These are phyloP conservation scores for Teratosphaeria pseudoeucalypti DNA, from an alignment of 2,329 filamentous ascomycete species.

Conservation along the genomic window DNA sequence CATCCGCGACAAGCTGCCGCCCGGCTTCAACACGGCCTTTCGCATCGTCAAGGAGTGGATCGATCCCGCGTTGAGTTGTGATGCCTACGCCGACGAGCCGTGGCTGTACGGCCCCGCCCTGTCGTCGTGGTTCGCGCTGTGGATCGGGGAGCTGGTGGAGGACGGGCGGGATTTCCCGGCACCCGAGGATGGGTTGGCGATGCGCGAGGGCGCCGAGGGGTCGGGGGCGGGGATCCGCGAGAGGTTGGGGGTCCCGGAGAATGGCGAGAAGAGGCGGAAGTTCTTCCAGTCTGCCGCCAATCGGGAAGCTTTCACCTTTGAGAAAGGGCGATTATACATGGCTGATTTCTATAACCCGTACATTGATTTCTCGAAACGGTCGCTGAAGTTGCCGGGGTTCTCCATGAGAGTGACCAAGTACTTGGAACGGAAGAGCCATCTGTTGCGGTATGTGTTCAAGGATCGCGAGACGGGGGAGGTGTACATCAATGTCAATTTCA, in stretches of 20 bases:
- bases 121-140: conserved; percentile 24
- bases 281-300: conserved; percentile 29
- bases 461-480: conserved; percentile 31
- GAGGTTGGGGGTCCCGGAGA: conserved; percentile 25
- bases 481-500: conserved; percentile 36
- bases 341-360: conserved; percentile 41
- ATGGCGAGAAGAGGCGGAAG: conserved; percentile 36
- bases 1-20: conserved; percentile 72
- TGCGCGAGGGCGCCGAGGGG: conserved; percentile 33
- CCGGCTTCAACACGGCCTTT: conserved; percentile 75
- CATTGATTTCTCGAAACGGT: conserved; percentile 38
- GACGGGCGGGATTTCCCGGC: conserved; percentile 15
- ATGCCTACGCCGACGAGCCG: conserved; percentile 76
- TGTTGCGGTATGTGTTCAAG: conserved; percentile 37
- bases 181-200: conserved; percentile 18
- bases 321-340: conserved; percentile 34
- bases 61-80: conserved; percentile 79
- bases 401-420: conserved; percentile 36
- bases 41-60: conserved; percentile 80
- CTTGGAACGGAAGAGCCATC: conserved; percentile 39
- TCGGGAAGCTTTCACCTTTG: conserved; percentile 31
- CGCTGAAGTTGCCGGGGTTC: conserved; percentile 36
- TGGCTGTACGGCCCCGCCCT: conserved; percentile 68
- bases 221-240: conserved; percentile 24
- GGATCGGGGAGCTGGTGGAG: conserved; percentile 18